A percentile compares a stretch with the other conserved stretches of the same genome.
These are phyloP conservation scores for Phylloporus sp. DNA, from an alignment of 1,284 basidiomycete species.

Conservation along the genomic window DNA sequence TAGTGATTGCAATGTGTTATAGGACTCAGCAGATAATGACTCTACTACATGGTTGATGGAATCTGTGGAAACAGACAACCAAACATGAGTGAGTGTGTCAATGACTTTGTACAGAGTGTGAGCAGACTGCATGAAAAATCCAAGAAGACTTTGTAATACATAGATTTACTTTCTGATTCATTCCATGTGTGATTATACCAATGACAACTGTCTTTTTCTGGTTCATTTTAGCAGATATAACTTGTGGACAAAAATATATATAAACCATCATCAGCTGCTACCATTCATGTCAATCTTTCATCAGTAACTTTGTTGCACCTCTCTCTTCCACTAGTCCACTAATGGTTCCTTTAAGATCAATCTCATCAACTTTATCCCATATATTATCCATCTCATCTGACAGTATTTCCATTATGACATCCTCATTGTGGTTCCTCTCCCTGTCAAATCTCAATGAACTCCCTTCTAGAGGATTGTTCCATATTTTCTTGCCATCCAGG, in stretches of 20 bases:
- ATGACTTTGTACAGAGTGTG: constrained; percentile 13
- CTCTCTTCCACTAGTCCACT: background rate
- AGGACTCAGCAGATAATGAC: background rate
- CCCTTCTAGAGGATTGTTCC: background rate
- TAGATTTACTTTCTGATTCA: constrained; percentile 7
- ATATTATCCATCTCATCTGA: background rate
- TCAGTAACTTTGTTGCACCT: no score
- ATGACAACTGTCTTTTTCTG: constrained; percentile 5
- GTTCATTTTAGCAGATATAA: background rate
- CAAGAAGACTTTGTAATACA: constrained; percentile 15
- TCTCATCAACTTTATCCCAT: background rate
- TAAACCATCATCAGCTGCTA: background rate
- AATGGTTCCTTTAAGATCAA: background rate
- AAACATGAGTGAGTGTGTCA: background rate
- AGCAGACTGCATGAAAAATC: constrained; percentile 5
- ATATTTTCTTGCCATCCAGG: background rate
- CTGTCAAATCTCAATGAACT: no score
- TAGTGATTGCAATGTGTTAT: background rate
- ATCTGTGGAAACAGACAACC: constrained; percentile 10
- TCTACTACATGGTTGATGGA: constrained; percentile 1
- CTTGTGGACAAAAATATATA: background rate
- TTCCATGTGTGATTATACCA: background rate
- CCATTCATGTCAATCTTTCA: background rate
- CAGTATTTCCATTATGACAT: no score
- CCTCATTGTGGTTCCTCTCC: no score